Conservation (phyloP, 352 stramenopile species). For the Globisporangium heterothallicum region DNA sequence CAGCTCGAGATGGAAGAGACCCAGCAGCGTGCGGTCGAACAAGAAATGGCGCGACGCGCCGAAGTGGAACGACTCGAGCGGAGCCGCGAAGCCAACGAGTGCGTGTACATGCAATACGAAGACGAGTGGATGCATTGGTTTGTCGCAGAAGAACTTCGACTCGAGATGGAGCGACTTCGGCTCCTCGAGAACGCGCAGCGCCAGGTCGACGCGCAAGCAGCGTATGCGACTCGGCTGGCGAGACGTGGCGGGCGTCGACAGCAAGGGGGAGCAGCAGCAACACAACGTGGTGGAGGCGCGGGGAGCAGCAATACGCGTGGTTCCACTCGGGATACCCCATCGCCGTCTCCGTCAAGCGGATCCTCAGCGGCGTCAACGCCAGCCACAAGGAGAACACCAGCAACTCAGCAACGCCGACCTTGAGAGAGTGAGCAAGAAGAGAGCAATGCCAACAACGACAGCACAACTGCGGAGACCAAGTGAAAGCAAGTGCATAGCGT, state of each 20-base stretch:
- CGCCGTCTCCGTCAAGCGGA: background rate
- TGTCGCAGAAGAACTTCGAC: conserved; percentile 32
- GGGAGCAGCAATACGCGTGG: background rate
- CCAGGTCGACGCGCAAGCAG: conserved; percentile 41
- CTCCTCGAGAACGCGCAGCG: conserved; percentile 33
- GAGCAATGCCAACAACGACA: background rate
- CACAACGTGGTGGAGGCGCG: conserved; percentile 6
- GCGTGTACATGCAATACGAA: conserved; percentile 63
- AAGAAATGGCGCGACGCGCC: conserved; percentile 31
- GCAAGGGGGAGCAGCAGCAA: conserved; percentile 19
- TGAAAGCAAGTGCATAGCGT: no score
- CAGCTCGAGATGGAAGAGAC: conserved; percentile 60
- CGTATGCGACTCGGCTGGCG: conserved; percentile 46
- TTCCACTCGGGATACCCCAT: background rate
- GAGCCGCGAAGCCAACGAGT: conserved; percentile 46
- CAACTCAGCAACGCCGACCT: background rate
- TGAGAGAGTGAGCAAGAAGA: background rate
- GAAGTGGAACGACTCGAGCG: conserved; percentile 30
- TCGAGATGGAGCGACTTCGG: conserved; percentile 36
- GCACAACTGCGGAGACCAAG: no score
- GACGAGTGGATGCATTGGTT: conserved; percentile 63
- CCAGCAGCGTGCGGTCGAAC: conserved; percentile 45
- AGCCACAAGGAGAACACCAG: background rate
- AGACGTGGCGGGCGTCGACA: conserved; percentile 53
- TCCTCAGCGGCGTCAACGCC: conserved; percentile 1